A percentile compares a stretch with the other conserved stretches of the same genome.
Evolutionary conservation across 441 rosid species (phyloP).

Genomic region (Gossypium schwendimanii): DNA sequence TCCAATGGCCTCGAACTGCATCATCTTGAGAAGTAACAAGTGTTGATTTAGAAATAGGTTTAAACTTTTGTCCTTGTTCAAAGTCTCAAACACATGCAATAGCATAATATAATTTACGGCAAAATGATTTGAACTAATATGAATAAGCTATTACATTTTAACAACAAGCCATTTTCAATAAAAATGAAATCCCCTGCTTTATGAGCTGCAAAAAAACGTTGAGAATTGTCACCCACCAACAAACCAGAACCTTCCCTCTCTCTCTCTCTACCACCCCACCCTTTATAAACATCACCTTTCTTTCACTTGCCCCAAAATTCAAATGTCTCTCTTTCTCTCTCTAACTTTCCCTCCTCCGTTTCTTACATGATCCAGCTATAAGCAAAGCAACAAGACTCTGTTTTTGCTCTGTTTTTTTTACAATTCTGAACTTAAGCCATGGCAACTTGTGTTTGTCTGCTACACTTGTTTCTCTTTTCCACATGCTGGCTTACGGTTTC

Average conservation of each 20-base stretch:
- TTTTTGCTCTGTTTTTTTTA: neutral
- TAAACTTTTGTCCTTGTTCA: too few species aligned
- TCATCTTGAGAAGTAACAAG: too few species aligned
- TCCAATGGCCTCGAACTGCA: too few species aligned
- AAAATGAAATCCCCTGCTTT: neutral
- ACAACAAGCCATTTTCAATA: too few species aligned
- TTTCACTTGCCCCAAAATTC: neutral
- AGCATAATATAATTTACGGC: too few species aligned
- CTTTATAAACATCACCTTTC: neutral
- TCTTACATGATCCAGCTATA: neutral
- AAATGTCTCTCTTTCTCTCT: neutral
- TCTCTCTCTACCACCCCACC: neutral
- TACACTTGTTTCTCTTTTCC: constrained; percentile 28
- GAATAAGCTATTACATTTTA: too few species aligned
- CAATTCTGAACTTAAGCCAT: constrained; percentile 13
- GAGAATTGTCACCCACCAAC: neutral
- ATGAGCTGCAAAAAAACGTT: neutral
- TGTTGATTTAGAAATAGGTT: too few species aligned
- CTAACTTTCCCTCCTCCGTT: neutral
- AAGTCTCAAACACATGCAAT: too few species aligned
- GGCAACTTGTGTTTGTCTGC: constrained; percentile 23
- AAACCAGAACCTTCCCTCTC: neutral
- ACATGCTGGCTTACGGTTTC: constrained; percentile 25
- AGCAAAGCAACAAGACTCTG: neutral
- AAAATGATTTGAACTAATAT: too few species aligned